These are phyloP conservation scores for Kwoniella bestiolae DNA, from an alignment of 768 basidiomycete genomes.

Conservation along the genomic window DNA sequence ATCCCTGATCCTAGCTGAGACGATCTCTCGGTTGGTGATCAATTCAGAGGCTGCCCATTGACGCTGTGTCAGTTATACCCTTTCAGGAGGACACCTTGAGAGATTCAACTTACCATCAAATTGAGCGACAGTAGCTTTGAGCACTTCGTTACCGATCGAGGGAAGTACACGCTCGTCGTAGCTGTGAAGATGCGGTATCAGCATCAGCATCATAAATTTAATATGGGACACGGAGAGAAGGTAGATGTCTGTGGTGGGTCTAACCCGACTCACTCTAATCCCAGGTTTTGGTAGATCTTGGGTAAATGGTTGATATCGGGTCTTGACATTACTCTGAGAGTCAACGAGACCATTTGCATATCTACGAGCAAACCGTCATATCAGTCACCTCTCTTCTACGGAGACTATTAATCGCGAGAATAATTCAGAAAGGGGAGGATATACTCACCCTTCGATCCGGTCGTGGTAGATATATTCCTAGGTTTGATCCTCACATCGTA, in stretches of 20 bases:
- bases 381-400: no score
- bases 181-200: conserved; percentile 24
- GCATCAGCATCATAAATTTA: conserved; percentile 1
- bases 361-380: conserved; percentile 53
- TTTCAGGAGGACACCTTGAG: no score
- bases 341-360: conserved; percentile 97
- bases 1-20: conserved; percentile 86
- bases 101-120: conserved; percentile 69
- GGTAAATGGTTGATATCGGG: conserved; percentile 86
- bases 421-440: not conserved
- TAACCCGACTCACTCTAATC: conserved; percentile 71
- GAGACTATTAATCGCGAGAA: no score
- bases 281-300: conserved; percentile 92
- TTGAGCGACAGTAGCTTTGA: conserved; percentile 97
- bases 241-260: no score
- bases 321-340: conserved; percentile 89
- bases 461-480: conserved; percentile 97
- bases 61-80: no score
- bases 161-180: conserved; percentile 88
- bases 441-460: conserved; percentile 78
- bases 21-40: conserved; percentile 94
- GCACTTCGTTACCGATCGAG: conserved; percentile 81
- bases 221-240: not conserved
- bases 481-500: conserved; percentile 99
- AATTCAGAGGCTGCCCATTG: conserved; percentile 55